Evolutionary conservation across 768 basidiomycete genomes (phyloP).

Genomic region (Tulasnella sp.): DNA sequence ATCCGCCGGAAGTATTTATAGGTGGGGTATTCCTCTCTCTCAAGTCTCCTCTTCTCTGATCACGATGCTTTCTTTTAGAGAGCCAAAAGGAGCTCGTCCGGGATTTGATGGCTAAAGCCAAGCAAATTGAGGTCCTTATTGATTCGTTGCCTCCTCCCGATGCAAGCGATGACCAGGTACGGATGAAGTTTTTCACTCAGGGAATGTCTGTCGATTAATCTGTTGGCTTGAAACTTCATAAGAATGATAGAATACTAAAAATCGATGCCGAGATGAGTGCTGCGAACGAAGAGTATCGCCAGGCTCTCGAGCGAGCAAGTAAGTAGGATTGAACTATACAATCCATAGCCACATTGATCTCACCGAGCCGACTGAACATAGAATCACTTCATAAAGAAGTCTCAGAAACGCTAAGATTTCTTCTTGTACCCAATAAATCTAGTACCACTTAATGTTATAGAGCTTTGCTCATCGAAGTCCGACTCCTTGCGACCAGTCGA

Average conservation of each 20-base stretch:
- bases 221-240: background rate
- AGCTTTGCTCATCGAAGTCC: background rate
- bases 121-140: slow-evolving; percentile 79
- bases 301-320: slow-evolving; percentile 69
- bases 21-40: slow-evolving; percentile 31
- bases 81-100: slow-evolving; percentile 76
- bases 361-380: background rate
- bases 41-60: background rate
- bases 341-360: background rate
- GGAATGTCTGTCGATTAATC: background rate
- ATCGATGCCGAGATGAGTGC: slow-evolving; percentile 59
- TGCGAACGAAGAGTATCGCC: slow-evolving; percentile 66
- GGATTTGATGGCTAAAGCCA: slow-evolving; percentile 76
- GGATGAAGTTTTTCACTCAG: slow-evolving; percentile 10
- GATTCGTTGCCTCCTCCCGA: slow-evolving; percentile 69
- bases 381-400: background rate
- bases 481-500: background rate
- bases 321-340: no score
- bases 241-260: slow-evolving; percentile 55
- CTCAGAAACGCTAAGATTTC: background rate
- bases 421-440: background rate
- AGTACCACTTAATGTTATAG: background rate
- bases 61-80: slow-evolving; percentile 31
- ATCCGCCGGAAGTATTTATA: slow-evolving; percentile 62
- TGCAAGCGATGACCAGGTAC: slow-evolving; percentile 62